Evolutionary conservation across 2,329 filamentous ascomycete species (phyloP).

Genomic region (Purpureocillium lavendulum): DNA sequence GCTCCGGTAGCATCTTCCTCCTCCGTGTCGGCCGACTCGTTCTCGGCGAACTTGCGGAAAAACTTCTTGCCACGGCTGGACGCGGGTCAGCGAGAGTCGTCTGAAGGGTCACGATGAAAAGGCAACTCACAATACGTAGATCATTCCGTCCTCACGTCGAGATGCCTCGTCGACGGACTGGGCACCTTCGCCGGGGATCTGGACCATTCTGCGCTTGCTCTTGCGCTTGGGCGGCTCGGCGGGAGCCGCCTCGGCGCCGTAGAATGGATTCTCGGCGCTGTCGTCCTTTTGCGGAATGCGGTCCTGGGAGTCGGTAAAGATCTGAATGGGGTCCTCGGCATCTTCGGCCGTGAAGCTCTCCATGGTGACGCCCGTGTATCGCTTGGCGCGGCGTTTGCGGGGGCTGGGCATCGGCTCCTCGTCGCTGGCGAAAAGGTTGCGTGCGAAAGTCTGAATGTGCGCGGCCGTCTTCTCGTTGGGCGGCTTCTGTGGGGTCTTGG

Average conservation of each 20-base stretch:
- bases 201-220: conserved; percentile 46
- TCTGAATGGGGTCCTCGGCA: conserved; percentile 53
- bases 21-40: conserved; percentile 17
- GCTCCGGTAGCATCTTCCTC: conserved; percentile 21
- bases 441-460: conserved; percentile 45
- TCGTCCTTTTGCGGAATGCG: conserved; percentile 60
- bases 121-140: conserved; percentile 67
- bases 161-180: conserved; percentile 55
- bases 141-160: conserved; percentile 60
- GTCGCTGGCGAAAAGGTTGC: conserved; percentile 54
- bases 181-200: conserved; percentile 47
- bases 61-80: conserved; percentile 69
- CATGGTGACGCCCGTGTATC: conserved; percentile 44
- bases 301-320: conserved; percentile 76
- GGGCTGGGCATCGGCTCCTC: conserved; percentile 51
- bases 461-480: conserved; percentile 40
- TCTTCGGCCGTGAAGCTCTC: conserved; percentile 52
- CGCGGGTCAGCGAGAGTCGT: conserved; percentile 1
- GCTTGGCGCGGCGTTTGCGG: conserved; percentile 49
- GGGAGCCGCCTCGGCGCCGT: conserved; percentile 32
- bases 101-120: background rate
- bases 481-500: conserved; percentile 67
- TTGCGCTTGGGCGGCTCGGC: conserved; percentile 36
- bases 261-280: conserved; percentile 66
- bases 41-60: conserved; percentile 58